A percentile compares a stretch with the other conserved stretches of the same genome.
phyloP scores from a whole-genome alignment of 148 eudicot genomes.

The Vaccinium darrowii region DNA sequence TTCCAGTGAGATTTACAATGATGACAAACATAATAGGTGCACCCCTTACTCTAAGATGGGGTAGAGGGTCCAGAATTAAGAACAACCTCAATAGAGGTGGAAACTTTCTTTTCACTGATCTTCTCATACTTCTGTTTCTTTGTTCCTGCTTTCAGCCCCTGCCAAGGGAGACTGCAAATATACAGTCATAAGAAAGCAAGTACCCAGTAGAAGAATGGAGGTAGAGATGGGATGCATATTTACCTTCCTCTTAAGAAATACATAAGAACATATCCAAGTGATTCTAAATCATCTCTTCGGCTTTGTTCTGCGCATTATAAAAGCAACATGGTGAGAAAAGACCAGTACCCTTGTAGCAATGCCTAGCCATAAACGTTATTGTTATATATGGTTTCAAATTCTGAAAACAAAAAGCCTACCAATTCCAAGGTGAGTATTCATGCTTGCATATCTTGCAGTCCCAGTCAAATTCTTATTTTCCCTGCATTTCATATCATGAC shows the following conservation, averaged over 20 bases:
- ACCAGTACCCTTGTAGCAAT: conserved; percentile 11
- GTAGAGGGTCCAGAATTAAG: not conserved
- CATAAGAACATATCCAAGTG: conserved; percentile 87
- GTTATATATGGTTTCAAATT: not conserved
- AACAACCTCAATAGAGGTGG: conserved; percentile 78
- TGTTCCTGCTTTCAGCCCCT: conserved; percentile 85
- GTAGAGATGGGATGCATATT: conserved; percentile 10
- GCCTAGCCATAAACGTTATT: not conserved
- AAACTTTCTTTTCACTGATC: conserved; percentile 88
- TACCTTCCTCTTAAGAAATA: conserved; percentile 88
- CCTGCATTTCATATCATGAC: conserved; percentile 33
- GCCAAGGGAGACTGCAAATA: conserved; percentile 84
- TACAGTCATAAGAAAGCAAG: conserved; percentile 21
- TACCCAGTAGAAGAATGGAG: not conserved
- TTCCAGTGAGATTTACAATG: conserved; percentile 8
- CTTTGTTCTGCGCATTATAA: conserved; percentile 61
- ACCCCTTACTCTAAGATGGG: not conserved
- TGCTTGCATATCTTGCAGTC: conserved; percentile 85
- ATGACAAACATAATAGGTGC: not conserved
- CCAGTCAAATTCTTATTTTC: conserved; percentile 91
- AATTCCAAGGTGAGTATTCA: conserved; percentile 86
- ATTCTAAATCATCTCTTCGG: conserved; percentile 86
- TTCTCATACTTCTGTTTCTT: conserved; percentile 89
- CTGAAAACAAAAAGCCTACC: conserved; percentile 37
- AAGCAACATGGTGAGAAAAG: conserved; percentile 12